A percentile compares a stretch with the other conserved stretches of the same genome.
phyloP scores from a whole-genome alignment of 139 green algal species.

The Coelastrella sp. region DNA sequence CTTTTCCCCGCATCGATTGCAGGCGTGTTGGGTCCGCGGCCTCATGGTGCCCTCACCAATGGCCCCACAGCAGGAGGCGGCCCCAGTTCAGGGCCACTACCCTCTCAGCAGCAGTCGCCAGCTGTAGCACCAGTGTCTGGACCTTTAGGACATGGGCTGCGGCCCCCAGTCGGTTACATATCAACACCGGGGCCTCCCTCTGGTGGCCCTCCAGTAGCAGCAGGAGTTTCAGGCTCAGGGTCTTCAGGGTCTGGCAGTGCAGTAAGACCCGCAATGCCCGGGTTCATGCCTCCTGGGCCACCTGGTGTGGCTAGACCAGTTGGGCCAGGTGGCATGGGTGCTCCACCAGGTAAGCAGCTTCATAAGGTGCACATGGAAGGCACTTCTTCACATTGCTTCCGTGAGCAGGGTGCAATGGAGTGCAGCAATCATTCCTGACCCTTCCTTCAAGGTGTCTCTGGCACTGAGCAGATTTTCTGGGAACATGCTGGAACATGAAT shows the following conservation, averaged over 20 bases:
- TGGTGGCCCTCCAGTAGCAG: slow-evolving; percentile 5
- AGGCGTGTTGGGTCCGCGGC: neutral
- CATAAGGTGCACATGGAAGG: too few species aligned
- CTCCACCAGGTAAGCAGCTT: neutral
- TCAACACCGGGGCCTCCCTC: neutral
- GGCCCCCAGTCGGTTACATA: neutral
- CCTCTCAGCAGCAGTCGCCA: neutral
- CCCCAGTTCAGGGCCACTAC: neutral
- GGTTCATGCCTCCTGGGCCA: slow-evolving; percentile 45
- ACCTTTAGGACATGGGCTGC: neutral
- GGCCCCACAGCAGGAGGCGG: neutral
- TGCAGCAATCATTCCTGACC: too few species aligned
- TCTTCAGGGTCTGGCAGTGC: slow-evolving; percentile 14
- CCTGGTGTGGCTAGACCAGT: slow-evolving; percentile 21
- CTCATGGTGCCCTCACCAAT: neutral
- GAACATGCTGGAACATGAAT: too few species aligned
- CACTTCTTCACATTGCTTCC: too few species aligned
- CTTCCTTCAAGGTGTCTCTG: too few species aligned
- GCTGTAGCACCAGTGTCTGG: neutral
- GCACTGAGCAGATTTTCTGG: too few species aligned
- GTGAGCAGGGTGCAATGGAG: too few species aligned
- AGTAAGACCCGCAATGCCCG: slow-evolving; percentile 23
- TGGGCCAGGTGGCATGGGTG: neutral
- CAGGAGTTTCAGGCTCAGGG: neutral
- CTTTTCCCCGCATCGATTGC: neutral